Conservation (phyloP, 1,284 basidiomycete species). For the Apiotrichum veenhuisii region DNA sequence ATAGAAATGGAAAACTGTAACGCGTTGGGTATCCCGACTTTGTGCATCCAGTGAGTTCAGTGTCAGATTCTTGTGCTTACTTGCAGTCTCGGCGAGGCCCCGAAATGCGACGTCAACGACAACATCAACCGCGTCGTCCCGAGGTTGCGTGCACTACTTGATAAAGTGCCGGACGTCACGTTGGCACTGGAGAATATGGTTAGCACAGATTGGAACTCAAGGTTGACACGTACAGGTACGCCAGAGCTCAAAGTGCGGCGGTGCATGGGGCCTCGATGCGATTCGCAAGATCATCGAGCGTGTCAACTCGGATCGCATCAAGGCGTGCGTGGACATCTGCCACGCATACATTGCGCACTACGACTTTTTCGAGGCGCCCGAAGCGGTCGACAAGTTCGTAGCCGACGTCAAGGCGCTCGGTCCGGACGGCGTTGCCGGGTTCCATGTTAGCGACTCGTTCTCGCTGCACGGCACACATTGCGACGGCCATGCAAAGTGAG, state of each 20-base stretch:
- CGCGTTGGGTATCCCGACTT: constrained; percentile 1
- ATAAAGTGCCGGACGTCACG: neutral
- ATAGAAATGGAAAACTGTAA: constrained; percentile 10
- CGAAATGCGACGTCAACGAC: neutral
- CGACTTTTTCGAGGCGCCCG: neutral
- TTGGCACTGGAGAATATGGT: constrained; percentile 21
- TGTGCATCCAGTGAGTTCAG: constrained; percentile 15
- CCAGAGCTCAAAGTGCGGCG: neutral
- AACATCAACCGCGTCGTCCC: constrained; percentile 4
- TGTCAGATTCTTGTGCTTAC: neutral
- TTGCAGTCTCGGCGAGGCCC: neutral
- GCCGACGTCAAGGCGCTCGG: neutral
- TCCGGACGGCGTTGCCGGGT: constrained; percentile 3
- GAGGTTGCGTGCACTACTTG: neutral
- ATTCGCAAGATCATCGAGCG: constrained; percentile 7
- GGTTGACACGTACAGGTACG: neutral
- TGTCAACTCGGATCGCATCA: constrained; percentile 5
- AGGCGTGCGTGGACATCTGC: constrained; percentile 16
- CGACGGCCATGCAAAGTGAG: constrained; percentile 15
- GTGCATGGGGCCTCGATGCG: constrained; percentile 7
- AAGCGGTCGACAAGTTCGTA: neutral
- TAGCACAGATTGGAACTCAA: neutral
- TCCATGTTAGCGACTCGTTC: constrained; percentile 15
- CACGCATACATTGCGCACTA: constrained; percentile 18
- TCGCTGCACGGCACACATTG: constrained; percentile 3